These are phyloP conservation scores for Plasmodium yoelii DNA, from an alignment of 169 alveolate species.

Conservation along the genomic window DNA sequence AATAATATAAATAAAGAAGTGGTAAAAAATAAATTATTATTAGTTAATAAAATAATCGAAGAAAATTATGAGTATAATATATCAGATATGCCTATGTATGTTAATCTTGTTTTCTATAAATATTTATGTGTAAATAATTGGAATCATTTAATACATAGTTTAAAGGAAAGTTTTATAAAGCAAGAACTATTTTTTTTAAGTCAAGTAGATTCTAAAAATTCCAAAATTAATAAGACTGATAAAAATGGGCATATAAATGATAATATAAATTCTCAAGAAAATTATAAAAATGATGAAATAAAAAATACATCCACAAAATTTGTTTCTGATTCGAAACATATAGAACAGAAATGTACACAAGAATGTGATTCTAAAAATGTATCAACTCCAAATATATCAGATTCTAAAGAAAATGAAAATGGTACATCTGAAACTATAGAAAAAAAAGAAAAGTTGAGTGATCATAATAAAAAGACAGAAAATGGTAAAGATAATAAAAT, in stretches of 20 bases:
- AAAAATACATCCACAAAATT: too few relatives aligned
- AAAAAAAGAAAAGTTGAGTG: too few relatives aligned
- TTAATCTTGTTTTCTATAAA: slow-evolving; percentile 45
- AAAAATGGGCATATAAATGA: not conserved
- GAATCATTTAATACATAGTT: slow-evolving; percentile 32
- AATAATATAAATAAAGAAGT: slow-evolving; percentile 49
- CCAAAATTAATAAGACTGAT: not conserved
- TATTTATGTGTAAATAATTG: slow-evolving; percentile 48
- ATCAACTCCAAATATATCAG: too few relatives aligned
- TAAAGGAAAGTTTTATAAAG: slow-evolving; percentile 17
- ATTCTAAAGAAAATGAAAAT: too few relatives aligned
- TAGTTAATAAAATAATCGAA: slow-evolving; percentile 40
- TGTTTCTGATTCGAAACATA: too few relatives aligned
- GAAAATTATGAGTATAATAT: slow-evolving; percentile 42
- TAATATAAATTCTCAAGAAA: not conserved
- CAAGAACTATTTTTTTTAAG: slow-evolving; percentile 23
- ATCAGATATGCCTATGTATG: slow-evolving; percentile 55
- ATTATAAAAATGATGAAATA: too few relatives aligned
- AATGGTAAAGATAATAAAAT: slow-evolving; percentile 17
- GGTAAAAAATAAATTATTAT: slow-evolving; percentile 35
- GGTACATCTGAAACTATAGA: too few relatives aligned
- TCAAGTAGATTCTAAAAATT: not conserved
- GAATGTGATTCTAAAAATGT: too few relatives aligned
- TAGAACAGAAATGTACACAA: too few relatives aligned
- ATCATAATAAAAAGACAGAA: not conserved